These are phyloP conservation scores for Aspergillus nidulans DNA, from an alignment of 495 filamentous ascomycete genomes.

Conservation along the genomic window DNA sequence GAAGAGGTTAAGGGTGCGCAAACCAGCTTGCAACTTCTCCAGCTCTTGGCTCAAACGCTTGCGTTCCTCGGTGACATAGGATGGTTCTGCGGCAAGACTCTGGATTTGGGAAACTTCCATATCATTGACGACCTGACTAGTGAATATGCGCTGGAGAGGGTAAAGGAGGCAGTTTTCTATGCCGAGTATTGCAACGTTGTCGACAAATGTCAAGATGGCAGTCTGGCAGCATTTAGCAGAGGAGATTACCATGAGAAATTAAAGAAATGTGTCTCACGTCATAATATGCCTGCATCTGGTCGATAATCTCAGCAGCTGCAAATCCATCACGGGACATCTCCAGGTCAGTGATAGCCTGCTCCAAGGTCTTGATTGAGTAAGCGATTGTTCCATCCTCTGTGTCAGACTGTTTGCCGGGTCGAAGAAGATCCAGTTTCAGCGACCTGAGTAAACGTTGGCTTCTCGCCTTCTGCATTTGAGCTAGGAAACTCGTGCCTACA, in stretches of 20 bases:
- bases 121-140: constrained; percentile 23
- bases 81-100: constrained; percentile 19
- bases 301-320: constrained; percentile 23
- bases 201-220: constrained; percentile 56
- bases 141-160: constrained; percentile 26
- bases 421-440: not conserved
- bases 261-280: constrained; percentile 18
- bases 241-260: too few relatives aligned
- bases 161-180: constrained; percentile 55
- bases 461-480: constrained; percentile 23
- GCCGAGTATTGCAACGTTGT: constrained; percentile 55
- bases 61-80: constrained; percentile 3
- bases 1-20: constrained; percentile 5
- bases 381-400: not conserved
- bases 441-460: constrained; percentile 10
- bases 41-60: constrained; percentile 13
- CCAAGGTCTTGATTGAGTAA: not conserved
- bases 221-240: too few relatives aligned
- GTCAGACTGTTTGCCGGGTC: not conserved
- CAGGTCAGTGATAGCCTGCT: not conserved
- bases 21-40: constrained; percentile 16
- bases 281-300: constrained; percentile 36
- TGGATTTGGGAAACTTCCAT: constrained; percentile 25
- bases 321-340: constrained; percentile 13
- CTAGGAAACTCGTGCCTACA: constrained; percentile 34